phyloP scores from a whole-genome alignment of 225 moss, liverwort and hornwort species.

The Marchantia polymorpha region DNA sequence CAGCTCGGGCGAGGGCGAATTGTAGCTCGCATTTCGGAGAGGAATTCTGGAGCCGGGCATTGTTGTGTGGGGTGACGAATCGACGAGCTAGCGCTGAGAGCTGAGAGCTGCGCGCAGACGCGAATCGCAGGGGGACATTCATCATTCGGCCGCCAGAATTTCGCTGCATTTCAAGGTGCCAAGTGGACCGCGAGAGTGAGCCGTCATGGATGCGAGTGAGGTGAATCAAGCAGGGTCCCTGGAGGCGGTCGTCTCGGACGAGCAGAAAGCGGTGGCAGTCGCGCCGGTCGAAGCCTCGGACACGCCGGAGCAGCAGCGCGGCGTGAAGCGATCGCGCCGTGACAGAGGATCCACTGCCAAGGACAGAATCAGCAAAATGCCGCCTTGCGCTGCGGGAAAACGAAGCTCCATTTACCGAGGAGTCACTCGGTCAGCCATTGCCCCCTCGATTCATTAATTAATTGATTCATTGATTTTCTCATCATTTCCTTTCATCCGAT shows the following conservation, averaged over 20 bases:
- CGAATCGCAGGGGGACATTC: too few relatives aligned
- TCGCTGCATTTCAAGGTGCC: not conserved
- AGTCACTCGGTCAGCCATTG: constrained; percentile 51
- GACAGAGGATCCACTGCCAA: constrained; percentile 83
- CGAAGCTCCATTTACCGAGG: constrained; percentile 87
- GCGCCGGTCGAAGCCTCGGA: constrained; percentile 11
- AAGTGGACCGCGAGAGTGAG: not conserved
- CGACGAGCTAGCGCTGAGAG: not conserved
- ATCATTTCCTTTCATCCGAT: not conserved
- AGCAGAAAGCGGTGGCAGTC: constrained; percentile 25
- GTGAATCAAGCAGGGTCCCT: not conserved
- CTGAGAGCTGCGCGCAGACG: too few relatives aligned
- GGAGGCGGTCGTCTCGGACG: constrained; percentile 23
- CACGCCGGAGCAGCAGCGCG: constrained; percentile 44
- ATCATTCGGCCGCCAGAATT: not conserved
- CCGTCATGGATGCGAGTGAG: constrained; percentile 9
- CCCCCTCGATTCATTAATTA: not conserved
- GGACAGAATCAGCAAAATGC: constrained; percentile 93
- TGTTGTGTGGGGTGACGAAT: not conserved
- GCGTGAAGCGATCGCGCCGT: constrained; percentile 68
- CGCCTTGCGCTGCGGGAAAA: constrained; percentile 83
- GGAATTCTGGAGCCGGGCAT: not conserved
- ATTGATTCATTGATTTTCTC: not conserved
- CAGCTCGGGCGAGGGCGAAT: not conserved
- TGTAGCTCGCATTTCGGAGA: not conserved